These are phyloP conservation scores for Chlamydomonas eustigma DNA, from an alignment of 139 green algal species.

Conservation along the genomic window DNA sequence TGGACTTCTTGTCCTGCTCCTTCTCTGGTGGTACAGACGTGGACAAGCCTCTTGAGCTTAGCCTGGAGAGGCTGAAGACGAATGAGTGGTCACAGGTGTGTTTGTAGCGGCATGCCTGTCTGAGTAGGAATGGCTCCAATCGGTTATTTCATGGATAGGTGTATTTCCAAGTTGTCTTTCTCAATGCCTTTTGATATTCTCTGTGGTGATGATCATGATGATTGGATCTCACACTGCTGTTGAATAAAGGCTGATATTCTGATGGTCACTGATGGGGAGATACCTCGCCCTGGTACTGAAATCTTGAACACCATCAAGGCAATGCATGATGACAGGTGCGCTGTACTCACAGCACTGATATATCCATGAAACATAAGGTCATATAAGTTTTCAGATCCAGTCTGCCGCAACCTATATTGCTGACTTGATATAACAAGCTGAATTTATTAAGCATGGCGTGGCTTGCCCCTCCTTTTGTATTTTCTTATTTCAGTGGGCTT, in stretches of 20 bases:
- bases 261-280: slow-evolving; percentile 92
- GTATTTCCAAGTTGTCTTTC: too few relatives aligned
- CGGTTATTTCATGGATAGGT: too few relatives aligned
- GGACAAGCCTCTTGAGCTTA: slow-evolving; percentile 71
- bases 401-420: not conserved
- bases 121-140: too few relatives aligned
- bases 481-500: slow-evolving; percentile 30
- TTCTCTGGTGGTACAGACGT: slow-evolving; percentile 70
- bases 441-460: not conserved
- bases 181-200: too few relatives aligned
- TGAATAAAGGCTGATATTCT: slow-evolving; percentile 77
- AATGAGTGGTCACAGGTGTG: slow-evolving; percentile 71
- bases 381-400: not conserved
- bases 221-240: too few relatives aligned
- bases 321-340: slow-evolving; percentile 27
- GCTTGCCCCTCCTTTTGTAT: slow-evolving; percentile 1
- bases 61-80: slow-evolving; percentile 59
- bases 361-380: too few relatives aligned
- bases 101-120: too few relatives aligned
- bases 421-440: not conserved
- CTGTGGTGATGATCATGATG: too few relatives aligned
- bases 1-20: slow-evolving; percentile 74
- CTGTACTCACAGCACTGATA: too few relatives aligned
- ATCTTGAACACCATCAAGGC: slow-evolving; percentile 36
- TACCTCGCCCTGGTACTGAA: slow-evolving; percentile 53